Evolutionary conservation across 2,329 filamentous ascomycete species (phyloP).

Genomic region (Fusarium falciforme): DNA sequence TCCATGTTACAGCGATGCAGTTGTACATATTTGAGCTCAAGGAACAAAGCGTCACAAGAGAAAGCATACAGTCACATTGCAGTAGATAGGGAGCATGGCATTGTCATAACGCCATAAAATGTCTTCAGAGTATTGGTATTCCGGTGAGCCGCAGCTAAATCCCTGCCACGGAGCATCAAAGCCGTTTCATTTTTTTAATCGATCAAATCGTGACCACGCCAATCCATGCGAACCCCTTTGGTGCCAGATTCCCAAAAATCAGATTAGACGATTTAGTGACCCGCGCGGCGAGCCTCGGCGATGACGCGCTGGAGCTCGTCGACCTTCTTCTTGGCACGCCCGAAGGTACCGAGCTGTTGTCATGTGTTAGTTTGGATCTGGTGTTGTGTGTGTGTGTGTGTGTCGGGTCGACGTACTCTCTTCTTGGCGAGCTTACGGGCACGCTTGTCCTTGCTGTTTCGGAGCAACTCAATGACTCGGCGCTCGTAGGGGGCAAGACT

Average conservation of each 20-base stretch:
- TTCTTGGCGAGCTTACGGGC: slow-evolving; percentile 99
- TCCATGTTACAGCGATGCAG: not conserved
- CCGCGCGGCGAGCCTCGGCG: slow-evolving; percentile 84
- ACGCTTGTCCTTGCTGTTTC: slow-evolving; percentile 99
- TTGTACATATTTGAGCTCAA: not conserved
- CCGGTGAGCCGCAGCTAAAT: slow-evolving; percentile 48
- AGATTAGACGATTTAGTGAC: slow-evolving; percentile 62
- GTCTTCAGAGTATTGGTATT: slow-evolving; percentile 51
- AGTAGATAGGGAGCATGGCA: slow-evolving; percentile 20
- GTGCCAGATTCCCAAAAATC: slow-evolving; percentile 45
- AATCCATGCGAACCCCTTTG: slow-evolving; percentile 49
- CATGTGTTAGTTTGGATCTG: slow-evolving; percentile 39
- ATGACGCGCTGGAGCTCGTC: slow-evolving; percentile 99
- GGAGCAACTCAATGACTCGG: slow-evolving; percentile 98
- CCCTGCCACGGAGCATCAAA: slow-evolving; percentile 47
- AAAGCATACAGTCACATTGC: not conserved
- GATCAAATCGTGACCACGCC: slow-evolving; percentile 52
- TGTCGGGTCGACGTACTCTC: slow-evolving; percentile 74
- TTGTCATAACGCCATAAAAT: slow-evolving; percentile 41
- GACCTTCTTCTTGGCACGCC: slow-evolving; percentile 99
- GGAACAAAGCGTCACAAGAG: not conserved
- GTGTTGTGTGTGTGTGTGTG: not conserved
- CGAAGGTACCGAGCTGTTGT: slow-evolving; percentile 92
- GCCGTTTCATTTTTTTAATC: slow-evolving; percentile 44
- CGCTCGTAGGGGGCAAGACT: slow-evolving; percentile 96